phyloP scores from a whole-genome alignment of 176 grass and related monocot genomes.

The Melocanna baccifera region DNA sequence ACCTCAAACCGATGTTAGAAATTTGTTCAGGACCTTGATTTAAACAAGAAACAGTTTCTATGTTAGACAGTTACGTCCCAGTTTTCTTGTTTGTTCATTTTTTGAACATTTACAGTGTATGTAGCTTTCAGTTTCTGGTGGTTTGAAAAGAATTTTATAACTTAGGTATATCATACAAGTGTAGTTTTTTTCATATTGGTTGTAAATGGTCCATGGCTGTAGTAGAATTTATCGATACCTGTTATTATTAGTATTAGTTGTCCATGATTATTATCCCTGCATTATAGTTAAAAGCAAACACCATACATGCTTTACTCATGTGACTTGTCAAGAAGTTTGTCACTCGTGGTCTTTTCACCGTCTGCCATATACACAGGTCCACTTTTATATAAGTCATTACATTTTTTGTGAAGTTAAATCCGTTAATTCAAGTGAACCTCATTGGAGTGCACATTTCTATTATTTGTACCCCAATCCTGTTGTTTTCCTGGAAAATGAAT shows the following conservation, averaged over 20 bases:
- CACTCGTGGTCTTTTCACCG: background rate
- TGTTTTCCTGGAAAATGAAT: conserved; percentile 95
- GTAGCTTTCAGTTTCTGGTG: background rate
- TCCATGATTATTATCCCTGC: background rate
- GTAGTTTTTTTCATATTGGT: background rate
- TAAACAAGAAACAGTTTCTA: background rate
- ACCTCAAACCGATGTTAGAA: background rate
- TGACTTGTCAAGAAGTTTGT: background rate
- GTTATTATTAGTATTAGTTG: background rate
- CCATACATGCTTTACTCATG: background rate
- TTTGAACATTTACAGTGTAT: background rate
- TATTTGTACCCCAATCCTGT: conserved; percentile 71
- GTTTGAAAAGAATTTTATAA: background rate
- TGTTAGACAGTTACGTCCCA: background rate
- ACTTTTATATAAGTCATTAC: background rate
- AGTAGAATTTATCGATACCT: background rate
- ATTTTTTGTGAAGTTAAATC: background rate
- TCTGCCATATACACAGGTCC: background rate
- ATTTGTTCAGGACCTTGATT: background rate
- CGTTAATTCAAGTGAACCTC: background rate
- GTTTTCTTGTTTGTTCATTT: background rate
- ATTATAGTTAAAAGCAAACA: background rate
- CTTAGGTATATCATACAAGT: background rate
- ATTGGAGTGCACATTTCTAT: background rate
- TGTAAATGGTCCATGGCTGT: background rate